Percentiles rank a stretch among this genome's conserved stretches.
These are phyloP conservation scores for Novymonas esmeraldas DNA, from an alignment of 208 protist genomes.

Conservation along the genomic window DNA sequence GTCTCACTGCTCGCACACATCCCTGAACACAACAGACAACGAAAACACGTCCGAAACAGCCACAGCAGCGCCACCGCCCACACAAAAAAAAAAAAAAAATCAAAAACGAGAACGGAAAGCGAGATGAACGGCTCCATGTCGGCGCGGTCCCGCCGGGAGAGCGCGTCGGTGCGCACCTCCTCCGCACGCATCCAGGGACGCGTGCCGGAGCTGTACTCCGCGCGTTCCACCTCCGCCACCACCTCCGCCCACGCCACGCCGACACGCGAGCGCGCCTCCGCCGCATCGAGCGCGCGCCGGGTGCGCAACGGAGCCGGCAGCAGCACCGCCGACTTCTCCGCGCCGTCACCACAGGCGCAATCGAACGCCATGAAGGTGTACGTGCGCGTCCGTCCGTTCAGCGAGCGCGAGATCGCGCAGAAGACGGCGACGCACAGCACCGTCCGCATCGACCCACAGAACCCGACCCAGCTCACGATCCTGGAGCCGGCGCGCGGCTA, in stretches of 20 bases:
- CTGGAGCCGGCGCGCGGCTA: constrained; percentile 69
- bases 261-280: constrained; percentile 8
- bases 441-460: constrained; percentile 73
- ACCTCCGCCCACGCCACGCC: constrained; percentile 21
- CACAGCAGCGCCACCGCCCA: too few species aligned
- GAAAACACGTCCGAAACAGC: too few species aligned
- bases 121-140: constrained; percentile 13
- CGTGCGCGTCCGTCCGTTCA: constrained; percentile 86
- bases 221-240: constrained; percentile 5
- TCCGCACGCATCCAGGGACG: constrained; percentile 9
- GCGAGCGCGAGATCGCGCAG: constrained; percentile 70
- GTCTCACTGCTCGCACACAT: background rate
- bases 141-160: constrained; percentile 12
- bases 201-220: background rate
- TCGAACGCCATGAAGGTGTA: constrained; percentile 86
- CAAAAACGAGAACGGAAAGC: background rate
- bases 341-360: constrained; percentile 23
- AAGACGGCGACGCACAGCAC: constrained; percentile 54
- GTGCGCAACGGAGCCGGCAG: constrained; percentile 2
- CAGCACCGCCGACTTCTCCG: constrained; percentile 4
- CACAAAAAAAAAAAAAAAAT: background rate
- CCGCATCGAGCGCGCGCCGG: constrained; percentile 10
- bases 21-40: background rate
- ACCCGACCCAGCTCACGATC: constrained; percentile 69
- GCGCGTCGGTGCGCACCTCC: background rate